Evolutionary conservation across 257 asterid species (phyloP).

Genomic region (Fraxinus quadrangulata): DNA sequence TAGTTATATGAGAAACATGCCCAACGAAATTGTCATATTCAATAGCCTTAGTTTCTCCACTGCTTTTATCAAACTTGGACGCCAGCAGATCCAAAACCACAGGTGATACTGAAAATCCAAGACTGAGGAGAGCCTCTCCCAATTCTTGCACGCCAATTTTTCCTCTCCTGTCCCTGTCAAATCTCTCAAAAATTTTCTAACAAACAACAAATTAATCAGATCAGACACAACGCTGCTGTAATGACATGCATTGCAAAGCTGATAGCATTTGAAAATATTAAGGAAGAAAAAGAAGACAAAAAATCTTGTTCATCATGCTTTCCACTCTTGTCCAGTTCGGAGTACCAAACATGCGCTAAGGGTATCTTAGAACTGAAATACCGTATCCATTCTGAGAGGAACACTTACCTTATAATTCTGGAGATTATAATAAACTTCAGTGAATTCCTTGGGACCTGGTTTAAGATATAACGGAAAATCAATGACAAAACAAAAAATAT

Average conservation of each 20-base stretch:
- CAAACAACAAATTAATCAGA: conserved; percentile 21
- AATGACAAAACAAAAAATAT: no score
- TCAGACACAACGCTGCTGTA: not conserved
- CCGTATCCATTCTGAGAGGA: not conserved
- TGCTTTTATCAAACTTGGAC: conserved; percentile 83
- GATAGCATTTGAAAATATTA: not conserved
- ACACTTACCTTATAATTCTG: conserved; percentile 90
- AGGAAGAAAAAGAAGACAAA: not conserved
- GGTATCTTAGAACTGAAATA: not conserved
- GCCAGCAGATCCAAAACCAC: conserved; percentile 69
- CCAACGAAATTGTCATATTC: conserved; percentile 94
- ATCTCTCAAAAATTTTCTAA: conserved; percentile 81
- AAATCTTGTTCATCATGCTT: not conserved
- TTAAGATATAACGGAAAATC: no score
- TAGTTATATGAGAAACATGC: conserved; percentile 42
- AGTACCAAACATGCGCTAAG: not conserved
- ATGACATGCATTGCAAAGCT: not conserved
- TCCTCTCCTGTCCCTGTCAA: conserved; percentile 88
- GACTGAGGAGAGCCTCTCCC: conserved; percentile 83
- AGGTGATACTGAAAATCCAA: conserved; percentile 78
- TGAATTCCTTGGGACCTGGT: conserved; percentile 40
- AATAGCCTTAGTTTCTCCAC: conserved; percentile 76
- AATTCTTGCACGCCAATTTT: conserved; percentile 68
- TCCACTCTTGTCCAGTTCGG: not conserved
- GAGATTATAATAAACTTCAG: conserved; percentile 78